phyloP scores from a whole-genome alignment of 2,329 filamentous ascomycete species.

The Aspergillus ochraceus region DNA sequence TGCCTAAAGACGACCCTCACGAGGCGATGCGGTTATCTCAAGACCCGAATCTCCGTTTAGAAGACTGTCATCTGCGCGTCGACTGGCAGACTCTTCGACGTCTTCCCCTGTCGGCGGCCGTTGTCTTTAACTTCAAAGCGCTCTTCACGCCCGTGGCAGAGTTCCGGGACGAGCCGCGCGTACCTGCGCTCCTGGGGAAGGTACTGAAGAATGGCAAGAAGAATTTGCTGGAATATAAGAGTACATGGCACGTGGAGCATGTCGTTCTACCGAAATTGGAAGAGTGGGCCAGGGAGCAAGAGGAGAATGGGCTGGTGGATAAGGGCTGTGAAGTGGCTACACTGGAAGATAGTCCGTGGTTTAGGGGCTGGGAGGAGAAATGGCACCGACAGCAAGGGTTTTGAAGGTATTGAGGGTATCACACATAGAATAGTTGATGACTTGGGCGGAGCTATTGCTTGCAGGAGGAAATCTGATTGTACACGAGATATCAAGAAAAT shows the following conservation, averaged over 20 bases:
- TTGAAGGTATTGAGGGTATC: conserved; percentile 25
- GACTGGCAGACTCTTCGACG: conserved; percentile 87
- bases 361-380: conserved; percentile 72
- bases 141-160: conserved; percentile 73
- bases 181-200: conserved; percentile 69
- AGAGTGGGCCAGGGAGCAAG: conserved; percentile 66
- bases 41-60: conserved; percentile 54
- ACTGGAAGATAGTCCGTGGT: conserved; percentile 73
- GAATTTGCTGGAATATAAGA: conserved; percentile 75
- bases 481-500: not conserved
- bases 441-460: not conserved
- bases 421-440: not conserved
- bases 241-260: conserved; percentile 77
- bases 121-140: conserved; percentile 88
- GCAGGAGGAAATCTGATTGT: not conserved
- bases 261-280: conserved; percentile 66
- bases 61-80: conserved; percentile 69
- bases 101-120: conserved; percentile 70
- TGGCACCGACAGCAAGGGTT: conserved; percentile 68
- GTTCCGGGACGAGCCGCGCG: conserved; percentile 69
- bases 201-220: conserved; percentile 71
- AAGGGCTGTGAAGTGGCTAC: conserved; percentile 67
- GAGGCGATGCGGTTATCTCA: conserved; percentile 62
- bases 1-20: conserved; percentile 68
- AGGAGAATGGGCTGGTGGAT: conserved; percentile 59